Evolutionary conservation across 1,284 basidiomycete species (phyloP), one percentile per base, ranked within the genome.

Genomic region (Sporisorium sorghi): DNA sequence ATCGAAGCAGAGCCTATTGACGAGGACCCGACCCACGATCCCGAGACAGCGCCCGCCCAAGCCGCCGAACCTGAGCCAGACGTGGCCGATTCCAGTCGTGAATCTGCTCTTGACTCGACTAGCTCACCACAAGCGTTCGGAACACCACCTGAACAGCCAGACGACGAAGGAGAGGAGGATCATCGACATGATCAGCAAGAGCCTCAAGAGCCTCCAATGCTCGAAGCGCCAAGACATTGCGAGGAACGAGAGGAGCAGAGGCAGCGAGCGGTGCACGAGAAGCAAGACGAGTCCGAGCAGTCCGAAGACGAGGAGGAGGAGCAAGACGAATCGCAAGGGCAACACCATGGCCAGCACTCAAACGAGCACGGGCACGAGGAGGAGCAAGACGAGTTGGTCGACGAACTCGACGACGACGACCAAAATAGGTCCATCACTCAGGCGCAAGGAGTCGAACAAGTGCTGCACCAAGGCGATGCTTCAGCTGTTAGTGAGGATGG

Each of bases 101-200:
- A n/a, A 0, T 40, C 58, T 21, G 39, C 35, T 12, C 21, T 42
- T 35, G 57, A 52, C 23, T 64, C 67, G 9, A 43, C 33, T 17
- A 35, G 44, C 11, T 70, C 67, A 14, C 57, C 53, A 9, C 61
- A 64, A 70, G 61, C 52, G 2, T 70, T 56, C 11, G 57, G 57
- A 3, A 64, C 61, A 19, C 67, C 61, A 17, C 67, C 57, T 2
- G 57, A 70, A 37, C 48, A 60, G 43, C 52, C 46, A 9, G 44
- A 42, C 9, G 49, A 28, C n/a, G 15, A 33, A 52, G 19, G 42
- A 49, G 32, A 17, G 32, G 12, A 10, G 35, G 35, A 37, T 17
- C 15, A 37, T 12, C 12, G 35, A 15, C 5, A 23, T 11, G 19
- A 19, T 14, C 32, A 35, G 37, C 37, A 1, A 7, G 32, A 35